Conservation (phyloP, 2,329 filamentous ascomycete species). For the Penicillium occitanis region DNA sequence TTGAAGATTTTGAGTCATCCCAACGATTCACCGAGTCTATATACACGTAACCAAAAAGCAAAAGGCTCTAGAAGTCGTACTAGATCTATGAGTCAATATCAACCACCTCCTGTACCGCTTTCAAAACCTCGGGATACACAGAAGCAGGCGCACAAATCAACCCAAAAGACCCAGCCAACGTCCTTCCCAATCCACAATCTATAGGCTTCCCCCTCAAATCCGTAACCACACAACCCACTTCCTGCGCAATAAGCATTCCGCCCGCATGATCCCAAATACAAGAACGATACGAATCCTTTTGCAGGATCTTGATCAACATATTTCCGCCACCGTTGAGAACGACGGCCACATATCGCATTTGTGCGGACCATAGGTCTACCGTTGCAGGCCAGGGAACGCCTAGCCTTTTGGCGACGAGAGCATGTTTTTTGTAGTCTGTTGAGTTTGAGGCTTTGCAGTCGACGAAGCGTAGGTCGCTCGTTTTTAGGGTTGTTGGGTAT, state of each 20-base stretch:
- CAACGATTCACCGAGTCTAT: not conserved
- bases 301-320: slow-evolving; percentile 51
- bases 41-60: not conserved
- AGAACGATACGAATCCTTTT: slow-evolving; percentile 45
- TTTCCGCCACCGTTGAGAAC: slow-evolving; percentile 44
- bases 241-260: slow-evolving; percentile 52
- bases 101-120: slow-evolving; percentile 29
- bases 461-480: slow-evolving; percentile 45
- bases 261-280: slow-evolving; percentile 59
- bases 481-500: not conserved
- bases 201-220: slow-evolving; percentile 53
- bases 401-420: slow-evolving; percentile 41
- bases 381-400: slow-evolving; percentile 48
- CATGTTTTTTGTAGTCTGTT: slow-evolving; percentile 41
- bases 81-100: slow-evolving; percentile 7
- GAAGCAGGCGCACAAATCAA: slow-evolving; percentile 44
- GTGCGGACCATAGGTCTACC: slow-evolving; percentile 54
- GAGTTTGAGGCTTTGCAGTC: slow-evolving; percentile 42
- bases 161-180: slow-evolving; percentile 40
- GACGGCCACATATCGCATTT: slow-evolving; percentile 56
- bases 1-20: not conserved
- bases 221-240: slow-evolving; percentile 52
- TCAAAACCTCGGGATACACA: slow-evolving; percentile 36
- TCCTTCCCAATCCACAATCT: slow-evolving; percentile 48
- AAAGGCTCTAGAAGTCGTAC: not conserved